These are phyloP conservation scores for Phytophthora kernoviae DNA, from an alignment of 352 stramenopile species.

Conservation along the genomic window DNA sequence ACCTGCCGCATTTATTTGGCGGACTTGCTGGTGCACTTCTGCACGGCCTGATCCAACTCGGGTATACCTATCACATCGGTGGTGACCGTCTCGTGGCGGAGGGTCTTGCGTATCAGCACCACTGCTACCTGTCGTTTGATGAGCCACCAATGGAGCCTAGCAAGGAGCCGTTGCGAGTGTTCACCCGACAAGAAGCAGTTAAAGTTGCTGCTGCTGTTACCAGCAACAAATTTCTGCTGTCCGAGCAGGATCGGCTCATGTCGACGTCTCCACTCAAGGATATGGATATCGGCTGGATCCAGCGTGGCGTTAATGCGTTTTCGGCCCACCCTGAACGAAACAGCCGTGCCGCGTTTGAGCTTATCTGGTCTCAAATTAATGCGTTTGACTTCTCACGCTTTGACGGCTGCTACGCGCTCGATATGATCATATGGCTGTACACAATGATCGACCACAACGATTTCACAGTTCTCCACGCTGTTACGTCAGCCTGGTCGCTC, in stretches of 20 bases:
- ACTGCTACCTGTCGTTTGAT: slow-evolving; percentile 42
- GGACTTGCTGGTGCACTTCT: slow-evolving; percentile 42
- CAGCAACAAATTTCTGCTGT: slow-evolving; percentile 28
- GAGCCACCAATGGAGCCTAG: slow-evolving; percentile 12
- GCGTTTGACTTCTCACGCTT: slow-evolving; percentile 33
- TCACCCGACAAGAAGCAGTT: slow-evolving; percentile 31
- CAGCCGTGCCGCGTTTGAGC: slow-evolving; percentile 29
- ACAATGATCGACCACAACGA: slow-evolving; percentile 44
- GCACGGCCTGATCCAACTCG: slow-evolving; percentile 48
- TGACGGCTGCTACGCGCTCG: slow-evolving; percentile 31
- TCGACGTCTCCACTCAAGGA: slow-evolving; percentile 25
- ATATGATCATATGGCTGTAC: slow-evolving; percentile 45
- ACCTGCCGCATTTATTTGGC: slow-evolving; percentile 33
- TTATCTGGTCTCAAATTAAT: slow-evolving; percentile 32
- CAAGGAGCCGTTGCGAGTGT: slow-evolving; percentile 15
- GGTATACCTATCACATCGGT: slow-evolving; percentile 45
- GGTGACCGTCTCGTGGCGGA: slow-evolving; percentile 40
- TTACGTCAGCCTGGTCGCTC: slow-evolving; percentile 43
- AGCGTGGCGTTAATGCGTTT: slow-evolving; percentile 32
- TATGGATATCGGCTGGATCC: slow-evolving; percentile 36
- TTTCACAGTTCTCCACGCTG: slow-evolving; percentile 44
- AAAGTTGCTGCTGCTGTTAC: slow-evolving; percentile 22
- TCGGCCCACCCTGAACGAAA: slow-evolving; percentile 29
- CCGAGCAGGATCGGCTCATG: slow-evolving; percentile 30
- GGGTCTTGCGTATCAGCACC: slow-evolving; percentile 42